phyloP scores from a whole-genome alignment of 208 protist species.

The Leishmania turanica region DNA sequence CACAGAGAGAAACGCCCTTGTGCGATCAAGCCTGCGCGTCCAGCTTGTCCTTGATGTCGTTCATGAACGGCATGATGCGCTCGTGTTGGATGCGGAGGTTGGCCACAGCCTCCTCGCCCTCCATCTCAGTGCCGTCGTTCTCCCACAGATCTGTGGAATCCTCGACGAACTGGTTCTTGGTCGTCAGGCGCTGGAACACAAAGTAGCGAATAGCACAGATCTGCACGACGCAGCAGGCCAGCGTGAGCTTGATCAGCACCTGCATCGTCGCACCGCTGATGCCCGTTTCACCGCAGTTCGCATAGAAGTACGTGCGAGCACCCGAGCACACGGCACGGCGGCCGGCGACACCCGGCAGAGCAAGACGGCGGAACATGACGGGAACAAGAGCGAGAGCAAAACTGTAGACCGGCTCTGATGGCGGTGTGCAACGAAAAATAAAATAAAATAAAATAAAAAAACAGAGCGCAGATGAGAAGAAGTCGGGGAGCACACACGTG shows the following conservation, averaged over 20 bases:
- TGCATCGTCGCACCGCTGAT: constrained; percentile 72
- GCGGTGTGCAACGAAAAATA: neutral
- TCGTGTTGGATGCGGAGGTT: constrained; percentile 89
- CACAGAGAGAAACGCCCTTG: neutral
- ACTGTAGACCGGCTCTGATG: neutral
- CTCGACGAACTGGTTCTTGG: constrained; percentile 76
- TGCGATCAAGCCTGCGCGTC: constrained; percentile 34
- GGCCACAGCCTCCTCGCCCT: constrained; percentile 84
- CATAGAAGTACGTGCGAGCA: constrained; percentile 74
- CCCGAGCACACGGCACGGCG: constrained; percentile 19
- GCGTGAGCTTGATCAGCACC: constrained; percentile 35
- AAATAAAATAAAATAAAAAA: neutral
- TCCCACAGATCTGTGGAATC: constrained; percentile 83
- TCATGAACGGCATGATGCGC: constrained; percentile 92
- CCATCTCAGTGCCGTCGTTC: constrained; percentile 80
- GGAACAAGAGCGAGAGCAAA: neutral
- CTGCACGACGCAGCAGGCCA: constrained; percentile 37
- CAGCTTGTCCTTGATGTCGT: constrained; percentile 80
- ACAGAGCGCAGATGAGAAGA: neutral
- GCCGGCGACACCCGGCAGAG: constrained; percentile 10
- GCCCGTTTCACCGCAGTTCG: constrained; percentile 65
- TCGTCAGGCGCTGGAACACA: constrained; percentile 58
- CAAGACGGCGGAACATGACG: constrained; percentile 68
- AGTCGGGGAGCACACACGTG: neutral
- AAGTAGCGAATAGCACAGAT: constrained; percentile 35